phyloP scores from a whole-genome alignment of 2,329 filamentous ascomycete species.

The Fusarium anguioides region DNA sequence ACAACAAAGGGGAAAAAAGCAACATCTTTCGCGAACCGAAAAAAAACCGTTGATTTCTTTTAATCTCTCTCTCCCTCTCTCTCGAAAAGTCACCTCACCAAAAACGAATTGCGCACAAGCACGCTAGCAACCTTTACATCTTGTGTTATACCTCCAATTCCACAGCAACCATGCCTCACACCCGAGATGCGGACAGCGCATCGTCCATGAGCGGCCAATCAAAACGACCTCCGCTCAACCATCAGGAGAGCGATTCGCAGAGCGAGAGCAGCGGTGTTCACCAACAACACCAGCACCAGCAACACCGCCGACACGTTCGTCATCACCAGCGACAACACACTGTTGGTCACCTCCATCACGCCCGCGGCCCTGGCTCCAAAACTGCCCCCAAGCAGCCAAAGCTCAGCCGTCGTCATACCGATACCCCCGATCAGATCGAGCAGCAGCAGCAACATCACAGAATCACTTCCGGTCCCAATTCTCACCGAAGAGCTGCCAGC shows the following conservation, averaged over 20 bases:
- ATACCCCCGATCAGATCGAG: slow-evolving; percentile 48
- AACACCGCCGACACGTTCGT: slow-evolving; percentile 47
- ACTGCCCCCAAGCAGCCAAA: slow-evolving; percentile 60
- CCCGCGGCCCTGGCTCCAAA: slow-evolving; percentile 64
- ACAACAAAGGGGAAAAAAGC: slow-evolving; percentile 15
- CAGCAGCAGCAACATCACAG: slow-evolving; percentile 45
- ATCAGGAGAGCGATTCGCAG: slow-evolving; percentile 52
- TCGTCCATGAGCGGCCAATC: slow-evolving; percentile 63
- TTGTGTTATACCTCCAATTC: slow-evolving; percentile 21
- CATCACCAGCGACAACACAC: slow-evolving; percentile 52
- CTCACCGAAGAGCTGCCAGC: slow-evolving; percentile 62
- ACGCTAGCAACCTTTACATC: slow-evolving; percentile 15
- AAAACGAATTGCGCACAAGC: slow-evolving; percentile 1
- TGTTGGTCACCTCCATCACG: slow-evolving; percentile 58
- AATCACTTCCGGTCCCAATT: slow-evolving; percentile 33
- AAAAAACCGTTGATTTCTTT: background rate
- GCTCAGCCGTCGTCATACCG: slow-evolving; percentile 57
- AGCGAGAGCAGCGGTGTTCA: slow-evolving; percentile 47
- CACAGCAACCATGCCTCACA: slow-evolving; percentile 55
- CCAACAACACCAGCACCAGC: slow-evolving; percentile 48
- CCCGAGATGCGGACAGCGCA: slow-evolving; percentile 61
- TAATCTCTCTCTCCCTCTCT: background rate
- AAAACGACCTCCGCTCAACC: slow-evolving; percentile 60
- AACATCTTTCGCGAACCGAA: background rate
- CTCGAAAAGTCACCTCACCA: slow-evolving; percentile 10